Evolutionary conservation across 805 yeast species (phyloP).

Genomic region (Saccharomycopsis sp.): DNA sequence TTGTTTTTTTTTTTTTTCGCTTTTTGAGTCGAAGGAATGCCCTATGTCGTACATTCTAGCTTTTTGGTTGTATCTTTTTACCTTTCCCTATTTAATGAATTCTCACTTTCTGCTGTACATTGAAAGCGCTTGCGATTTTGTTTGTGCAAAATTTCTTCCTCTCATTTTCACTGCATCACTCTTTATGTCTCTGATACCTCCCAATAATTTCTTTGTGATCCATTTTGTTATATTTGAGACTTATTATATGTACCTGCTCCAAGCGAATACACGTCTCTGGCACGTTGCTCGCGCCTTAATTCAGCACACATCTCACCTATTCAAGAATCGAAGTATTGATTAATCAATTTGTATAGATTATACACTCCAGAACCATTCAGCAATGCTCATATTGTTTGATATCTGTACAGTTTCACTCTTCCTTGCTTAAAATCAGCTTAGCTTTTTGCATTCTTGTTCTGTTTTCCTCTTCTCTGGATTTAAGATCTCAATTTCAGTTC

Average conservation of each 20-base stretch:
- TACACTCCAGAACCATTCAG: too few relatives aligned
- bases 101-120: background rate
- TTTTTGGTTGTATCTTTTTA: background rate
- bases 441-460: background rate
- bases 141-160: background rate
- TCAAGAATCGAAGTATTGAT: too few relatives aligned
- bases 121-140: background rate
- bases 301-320: too few relatives aligned
- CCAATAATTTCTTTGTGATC: background rate
- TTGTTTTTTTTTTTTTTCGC: background rate
- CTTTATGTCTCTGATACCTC: background rate
- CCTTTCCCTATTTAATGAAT: background rate
- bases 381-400: too few relatives aligned
- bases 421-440: background rate
- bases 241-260: background rate
- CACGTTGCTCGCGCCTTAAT: too few relatives aligned
- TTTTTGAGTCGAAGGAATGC: background rate
- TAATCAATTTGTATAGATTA: too few relatives aligned
- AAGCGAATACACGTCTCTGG: too few relatives aligned
- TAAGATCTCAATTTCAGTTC: too few relatives aligned
- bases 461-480: background rate
- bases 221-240: too few relatives aligned
- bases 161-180: background rate
- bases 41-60: background rate
- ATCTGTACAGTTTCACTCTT: background rate